Evolutionary conservation across 768 basidiomycete genomes (phyloP), one percentile per base, ranked within the genome.

Genomic region (Paxillus involutus): DNA sequence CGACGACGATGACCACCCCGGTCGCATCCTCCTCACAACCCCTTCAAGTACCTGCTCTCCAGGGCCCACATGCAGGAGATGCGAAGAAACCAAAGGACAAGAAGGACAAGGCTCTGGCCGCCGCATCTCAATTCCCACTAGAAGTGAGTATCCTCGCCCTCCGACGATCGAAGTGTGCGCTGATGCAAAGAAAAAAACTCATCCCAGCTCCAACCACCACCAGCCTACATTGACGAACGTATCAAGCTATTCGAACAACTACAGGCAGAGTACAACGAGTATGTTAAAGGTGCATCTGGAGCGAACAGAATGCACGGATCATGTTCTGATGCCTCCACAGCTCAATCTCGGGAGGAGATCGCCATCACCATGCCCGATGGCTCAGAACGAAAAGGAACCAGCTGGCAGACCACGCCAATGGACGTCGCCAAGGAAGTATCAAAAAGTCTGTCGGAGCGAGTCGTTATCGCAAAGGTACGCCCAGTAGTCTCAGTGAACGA

Each of bases 401-500:
- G 91, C 70, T 99, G 93, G 93, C 91, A 97, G 76, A 98, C 96
- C 17, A 89, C 82, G 52, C 97, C 97, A 2, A 82, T 98, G 84
- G 84, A 89, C 63, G 74, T 99, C 55, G 95, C 96, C 43, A 89
- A 91, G 68, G 85, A 85, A 62, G 78, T 99, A 45, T 88, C 90
- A 14, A 91, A 92, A 71, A 85, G 88, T 63, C 76, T 97, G 17
- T 84, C 95, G 0, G 96, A 99, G 57, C 82, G 86, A 41, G 77
- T 89, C 57, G 93, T 99, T 60, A 98, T 98, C 65, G 88, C 94
- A 33, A 98, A 98, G 80, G 94, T 88, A 52, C 47, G 74, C 63
- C 30, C 51, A 19, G n/a, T 1, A 21, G 35, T 37, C 14, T 17
- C 47, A 1, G 33, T 21, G 50, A 21, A 56, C 49, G 37, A 13